Evolutionary conservation across 495 filamentous ascomycete genomes (phyloP).

Genomic region (Tuber magnatum): DNA sequence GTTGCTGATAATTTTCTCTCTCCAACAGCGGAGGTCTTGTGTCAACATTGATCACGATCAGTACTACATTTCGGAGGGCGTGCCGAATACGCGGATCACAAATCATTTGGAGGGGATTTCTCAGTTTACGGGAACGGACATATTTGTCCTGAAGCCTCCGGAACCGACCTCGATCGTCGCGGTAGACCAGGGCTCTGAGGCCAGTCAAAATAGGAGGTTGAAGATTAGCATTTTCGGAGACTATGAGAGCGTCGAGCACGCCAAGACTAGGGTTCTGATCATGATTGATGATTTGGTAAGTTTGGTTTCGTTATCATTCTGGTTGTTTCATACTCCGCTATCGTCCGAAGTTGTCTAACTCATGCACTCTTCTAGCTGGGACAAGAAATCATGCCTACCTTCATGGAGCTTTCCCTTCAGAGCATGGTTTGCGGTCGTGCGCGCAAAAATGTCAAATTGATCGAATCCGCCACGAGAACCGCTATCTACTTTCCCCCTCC

Average conservation of each 20-base stretch:
- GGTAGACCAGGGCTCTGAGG: slow-evolving; percentile 54
- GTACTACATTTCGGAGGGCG: slow-evolving; percentile 67
- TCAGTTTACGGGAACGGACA: slow-evolving; percentile 81
- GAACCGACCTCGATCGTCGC: slow-evolving; percentile 49
- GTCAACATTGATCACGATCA: slow-evolving; percentile 86
- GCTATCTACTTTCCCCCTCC: slow-evolving; percentile 96
- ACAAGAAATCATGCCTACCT: slow-evolving; percentile 72
- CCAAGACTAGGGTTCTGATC: slow-evolving; percentile 89
- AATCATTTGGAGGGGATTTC: slow-evolving; percentile 78
- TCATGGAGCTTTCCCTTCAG: slow-evolving; percentile 79
- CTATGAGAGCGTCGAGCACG: slow-evolving; percentile 89
- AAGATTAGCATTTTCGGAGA: slow-evolving; percentile 92
- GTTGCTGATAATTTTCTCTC: slow-evolving; percentile 12
- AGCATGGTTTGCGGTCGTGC: slow-evolving; percentile 83
- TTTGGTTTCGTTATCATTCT: slow-evolving; percentile 19
- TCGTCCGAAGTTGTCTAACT: slow-evolving; percentile 10
- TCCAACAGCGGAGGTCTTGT: slow-evolving; percentile 74
- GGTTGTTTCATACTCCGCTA: slow-evolving; percentile 32
- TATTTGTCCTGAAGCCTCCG: slow-evolving; percentile 85
- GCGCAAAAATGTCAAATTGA: slow-evolving; percentile 91
- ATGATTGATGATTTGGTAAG: slow-evolving; percentile 95
- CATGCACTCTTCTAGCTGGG: slow-evolving; percentile 55
- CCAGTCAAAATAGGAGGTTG: slow-evolving; percentile 68
- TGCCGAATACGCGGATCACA: slow-evolving; percentile 62
- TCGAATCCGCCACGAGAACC: slow-evolving; percentile 86